Evolutionary conservation across 208 protist genomes (phyloP).

Genomic region (Baffinella frigidus): DNA sequence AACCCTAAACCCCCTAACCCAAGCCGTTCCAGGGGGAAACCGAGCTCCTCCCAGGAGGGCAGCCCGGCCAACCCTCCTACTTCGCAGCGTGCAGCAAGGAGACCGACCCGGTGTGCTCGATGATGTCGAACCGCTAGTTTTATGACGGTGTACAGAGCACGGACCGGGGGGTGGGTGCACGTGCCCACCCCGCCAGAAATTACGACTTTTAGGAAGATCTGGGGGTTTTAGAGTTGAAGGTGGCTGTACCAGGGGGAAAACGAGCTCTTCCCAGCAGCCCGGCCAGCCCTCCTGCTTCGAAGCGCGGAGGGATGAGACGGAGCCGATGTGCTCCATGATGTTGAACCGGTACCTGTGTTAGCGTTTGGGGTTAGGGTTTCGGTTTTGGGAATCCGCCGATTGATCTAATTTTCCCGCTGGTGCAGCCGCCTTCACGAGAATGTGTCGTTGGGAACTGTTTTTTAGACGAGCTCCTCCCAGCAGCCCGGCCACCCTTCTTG

Average conservation of each 20-base stretch:
- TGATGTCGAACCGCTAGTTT: constrained; percentile 25
- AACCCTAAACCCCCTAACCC: no score
- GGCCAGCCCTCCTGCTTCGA: not conserved
- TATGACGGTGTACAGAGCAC: no score
- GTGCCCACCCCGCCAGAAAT: no score
- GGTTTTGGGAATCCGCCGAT: no score
- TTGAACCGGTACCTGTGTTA: constrained; percentile 45
- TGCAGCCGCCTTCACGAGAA: not conserved
- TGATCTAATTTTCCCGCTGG: not conserved
- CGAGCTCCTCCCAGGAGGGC: constrained; percentile 6
- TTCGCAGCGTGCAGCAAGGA: not conserved
- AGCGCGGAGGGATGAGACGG: constrained; percentile 14
- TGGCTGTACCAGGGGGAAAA: constrained; percentile 34
- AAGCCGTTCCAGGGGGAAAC: constrained; percentile 4
- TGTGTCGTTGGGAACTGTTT: no score
- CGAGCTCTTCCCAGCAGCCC: constrained; percentile 21
- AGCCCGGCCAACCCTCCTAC: constrained; percentile 27
- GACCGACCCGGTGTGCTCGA: constrained; percentile 45
- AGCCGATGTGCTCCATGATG: constrained; percentile 26
- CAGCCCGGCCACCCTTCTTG: constrained; percentile 34
- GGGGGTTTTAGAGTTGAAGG: no score
- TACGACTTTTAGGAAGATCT: no score
- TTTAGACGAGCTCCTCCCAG: constrained; percentile 12
- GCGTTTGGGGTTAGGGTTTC: no score
- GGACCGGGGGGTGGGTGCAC: no score